phyloP scores from a whole-genome alignment of 1,284 basidiomycete species.

The Fomitopsis pinicola region DNA sequence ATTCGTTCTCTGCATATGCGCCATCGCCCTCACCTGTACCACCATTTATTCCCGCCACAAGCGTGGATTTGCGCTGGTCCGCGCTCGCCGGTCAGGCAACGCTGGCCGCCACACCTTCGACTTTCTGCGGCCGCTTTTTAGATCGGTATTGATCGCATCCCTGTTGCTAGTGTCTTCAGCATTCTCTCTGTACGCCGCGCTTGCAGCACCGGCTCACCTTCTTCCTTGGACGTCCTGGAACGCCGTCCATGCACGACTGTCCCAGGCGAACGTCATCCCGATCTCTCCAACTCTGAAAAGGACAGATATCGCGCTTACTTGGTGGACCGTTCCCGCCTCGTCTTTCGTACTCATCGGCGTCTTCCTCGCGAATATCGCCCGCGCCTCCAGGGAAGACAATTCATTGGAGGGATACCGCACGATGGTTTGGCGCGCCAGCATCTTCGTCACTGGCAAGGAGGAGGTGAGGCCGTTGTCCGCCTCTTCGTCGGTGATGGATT shows the following conservation, averaged over 20 bases:
- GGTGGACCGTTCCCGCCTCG: slow-evolving; percentile 39
- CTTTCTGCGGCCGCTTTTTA: neutral
- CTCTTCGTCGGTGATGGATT: slow-evolving; percentile 1
- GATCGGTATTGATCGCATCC: neutral
- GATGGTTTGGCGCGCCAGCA: neutral
- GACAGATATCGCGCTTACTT: slow-evolving; percentile 12
- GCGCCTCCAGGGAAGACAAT: slow-evolving; percentile 17
- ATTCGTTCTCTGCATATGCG: slow-evolving; percentile 39
- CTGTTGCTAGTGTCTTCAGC: neutral
- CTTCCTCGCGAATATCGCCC: slow-evolving; percentile 10
- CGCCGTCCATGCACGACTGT: neutral
- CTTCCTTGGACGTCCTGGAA: neutral
- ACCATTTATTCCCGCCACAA: neutral
- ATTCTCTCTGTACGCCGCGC: neutral
- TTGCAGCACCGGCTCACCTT: neutral
- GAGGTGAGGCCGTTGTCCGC: neutral
- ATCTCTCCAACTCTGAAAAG: neutral
- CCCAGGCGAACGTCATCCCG: neutral
- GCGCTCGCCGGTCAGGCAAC: neutral
- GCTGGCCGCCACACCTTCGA: neutral
- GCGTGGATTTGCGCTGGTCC: neutral
- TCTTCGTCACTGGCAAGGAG: neutral
- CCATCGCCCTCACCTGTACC: slow-evolving; percentile 22
- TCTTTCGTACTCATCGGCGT: slow-evolving; percentile 34
- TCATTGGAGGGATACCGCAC: neutral